Evolutionary conservation across 2,329 filamentous ascomycete species (phyloP).

Genomic region (Hawksworthiomyces lignivorus): DNA sequence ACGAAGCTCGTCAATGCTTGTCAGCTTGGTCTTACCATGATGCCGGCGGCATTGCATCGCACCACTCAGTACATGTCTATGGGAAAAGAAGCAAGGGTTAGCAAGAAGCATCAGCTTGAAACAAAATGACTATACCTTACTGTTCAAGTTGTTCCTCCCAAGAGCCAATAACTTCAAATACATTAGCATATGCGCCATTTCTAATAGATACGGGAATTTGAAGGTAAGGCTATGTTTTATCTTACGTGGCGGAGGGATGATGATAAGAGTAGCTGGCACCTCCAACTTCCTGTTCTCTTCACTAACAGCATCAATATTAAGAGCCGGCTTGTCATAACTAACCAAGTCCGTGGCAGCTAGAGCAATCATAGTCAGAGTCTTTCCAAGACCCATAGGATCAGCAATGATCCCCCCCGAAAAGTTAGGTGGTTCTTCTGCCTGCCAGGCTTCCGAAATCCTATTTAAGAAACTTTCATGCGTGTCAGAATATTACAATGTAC

Average conservation of each 20-base stretch:
- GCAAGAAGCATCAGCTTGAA: too few species aligned
- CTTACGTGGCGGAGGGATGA: conserved; percentile 30
- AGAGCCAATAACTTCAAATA: conserved; percentile 26
- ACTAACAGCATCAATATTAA: neutral
- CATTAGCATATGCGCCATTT: conserved; percentile 14
- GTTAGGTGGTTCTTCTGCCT: conserved; percentile 23
- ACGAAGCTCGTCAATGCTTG: conserved; percentile 11
- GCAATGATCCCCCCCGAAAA: conserved; percentile 39
- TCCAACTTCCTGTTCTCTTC: neutral
- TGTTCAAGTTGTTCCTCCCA: conserved; percentile 30
- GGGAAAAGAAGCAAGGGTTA: conserved; percentile 2
- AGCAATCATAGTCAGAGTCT: conserved; percentile 36
- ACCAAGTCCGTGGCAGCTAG: conserved; percentile 26
- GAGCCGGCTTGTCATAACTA: neutral
- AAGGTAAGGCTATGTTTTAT: too few species aligned
- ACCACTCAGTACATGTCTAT: conserved; percentile 21
- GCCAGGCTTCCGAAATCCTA: conserved; percentile 20
- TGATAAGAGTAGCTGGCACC: conserved; percentile 22
- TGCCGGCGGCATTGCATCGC: conserved; percentile 22
- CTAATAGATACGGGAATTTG: too few species aligned
- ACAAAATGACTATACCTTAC: too few species aligned
- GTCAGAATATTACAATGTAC: too few species aligned
- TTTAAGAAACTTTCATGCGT: conserved; percentile 25
- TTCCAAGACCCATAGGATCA: conserved; percentile 39
- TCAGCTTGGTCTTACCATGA: conserved; percentile 21